These are phyloP conservation scores for Sclerotiophoma versabilis DNA, from an alignment of 2,329 filamentous ascomycete species.

Conservation along the genomic window DNA sequence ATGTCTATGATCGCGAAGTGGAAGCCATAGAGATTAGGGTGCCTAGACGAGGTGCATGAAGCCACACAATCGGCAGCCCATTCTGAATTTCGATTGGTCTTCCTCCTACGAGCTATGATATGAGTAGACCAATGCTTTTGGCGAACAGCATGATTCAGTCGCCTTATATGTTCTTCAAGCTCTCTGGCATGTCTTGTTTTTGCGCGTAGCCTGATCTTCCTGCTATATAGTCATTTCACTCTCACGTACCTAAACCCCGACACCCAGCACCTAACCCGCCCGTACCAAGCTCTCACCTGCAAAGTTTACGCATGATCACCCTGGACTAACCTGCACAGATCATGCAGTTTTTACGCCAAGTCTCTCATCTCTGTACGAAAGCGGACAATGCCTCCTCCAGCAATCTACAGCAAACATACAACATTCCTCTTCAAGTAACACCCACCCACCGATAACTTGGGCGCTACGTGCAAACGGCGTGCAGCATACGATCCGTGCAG, in stretches of 20 bases:
- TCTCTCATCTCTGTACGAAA: constrained; percentile 17
- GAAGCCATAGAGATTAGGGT: constrained; percentile 32
- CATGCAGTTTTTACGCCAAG: not conserved
- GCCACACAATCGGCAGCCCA: not conserved
- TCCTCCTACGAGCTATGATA: not conserved
- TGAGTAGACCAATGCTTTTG: not conserved
- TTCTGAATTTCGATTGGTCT: not conserved
- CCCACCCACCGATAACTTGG: not conserved
- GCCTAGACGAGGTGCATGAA: constrained; percentile 22
- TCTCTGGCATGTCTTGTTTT: not conserved
- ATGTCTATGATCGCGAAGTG: constrained; percentile 34
- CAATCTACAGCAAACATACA: constrained; percentile 22
- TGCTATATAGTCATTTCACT: no score
- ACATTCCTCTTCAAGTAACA: constrained; percentile 24
- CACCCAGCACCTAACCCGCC: not conserved
- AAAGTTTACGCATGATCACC: not conserved
- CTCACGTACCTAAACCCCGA: not conserved
- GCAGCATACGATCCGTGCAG: constrained; percentile 1
- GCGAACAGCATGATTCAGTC: not conserved
- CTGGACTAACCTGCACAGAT: not conserved
- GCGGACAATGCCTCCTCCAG: constrained; percentile 31
- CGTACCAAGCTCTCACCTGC: constrained; percentile 2
- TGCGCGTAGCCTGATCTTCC: not conserved
- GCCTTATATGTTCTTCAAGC: not conserved
- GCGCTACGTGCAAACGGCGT: not conserved